phyloP scores from a whole-genome alignment of 2,329 filamentous ascomycete genomes.

The Sphaerulina populicola region DNA sequence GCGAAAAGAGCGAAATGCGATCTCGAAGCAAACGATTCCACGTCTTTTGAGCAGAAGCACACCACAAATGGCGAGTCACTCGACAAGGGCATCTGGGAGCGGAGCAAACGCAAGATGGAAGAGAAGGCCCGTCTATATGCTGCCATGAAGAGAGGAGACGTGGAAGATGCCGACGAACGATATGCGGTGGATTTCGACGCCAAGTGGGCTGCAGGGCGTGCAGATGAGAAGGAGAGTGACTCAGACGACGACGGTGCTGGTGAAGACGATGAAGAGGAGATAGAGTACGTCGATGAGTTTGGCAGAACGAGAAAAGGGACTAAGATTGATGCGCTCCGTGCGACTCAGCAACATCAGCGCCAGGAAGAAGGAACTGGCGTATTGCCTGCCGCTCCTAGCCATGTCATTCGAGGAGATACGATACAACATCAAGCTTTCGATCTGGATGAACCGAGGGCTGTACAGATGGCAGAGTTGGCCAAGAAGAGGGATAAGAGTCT shows the following conservation, averaged over 20 bases:
- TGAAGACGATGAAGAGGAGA: conserved; percentile 47
- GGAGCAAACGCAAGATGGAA: conserved; percentile 73
- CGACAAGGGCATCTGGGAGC: conserved; percentile 51
- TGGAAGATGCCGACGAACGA: conserved; percentile 55
- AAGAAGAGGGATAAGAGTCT: conserved; percentile 66
- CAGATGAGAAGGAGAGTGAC: conserved; percentile 40
- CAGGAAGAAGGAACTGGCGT: conserved; percentile 59
- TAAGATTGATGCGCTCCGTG: conserved; percentile 57
- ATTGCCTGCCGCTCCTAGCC: conserved; percentile 55
- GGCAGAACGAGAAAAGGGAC: conserved; percentile 72
- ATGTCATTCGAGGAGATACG: conserved; percentile 75
- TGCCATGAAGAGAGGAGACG: conserved; percentile 80
- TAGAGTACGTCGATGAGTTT: conserved; percentile 89
- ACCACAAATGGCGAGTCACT: conserved; percentile 54
- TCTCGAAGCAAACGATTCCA: conserved; percentile 47
- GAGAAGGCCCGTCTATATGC: conserved; percentile 84
- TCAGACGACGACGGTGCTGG: conserved; percentile 36
- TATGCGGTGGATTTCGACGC: conserved; percentile 84
- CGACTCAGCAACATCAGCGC: conserved; percentile 50
- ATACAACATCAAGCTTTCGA: conserved; percentile 79
- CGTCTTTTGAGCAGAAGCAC: conserved; percentile 55
- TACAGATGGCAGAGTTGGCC: conserved; percentile 70
- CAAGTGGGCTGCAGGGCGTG: conserved; percentile 69
- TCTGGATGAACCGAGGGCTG: conserved; percentile 54
- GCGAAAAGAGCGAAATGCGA: conserved; percentile 56